phyloP scores from a whole-genome alignment of 371 early-diverging fungal species.

The Rhizopus sp. region DNA sequence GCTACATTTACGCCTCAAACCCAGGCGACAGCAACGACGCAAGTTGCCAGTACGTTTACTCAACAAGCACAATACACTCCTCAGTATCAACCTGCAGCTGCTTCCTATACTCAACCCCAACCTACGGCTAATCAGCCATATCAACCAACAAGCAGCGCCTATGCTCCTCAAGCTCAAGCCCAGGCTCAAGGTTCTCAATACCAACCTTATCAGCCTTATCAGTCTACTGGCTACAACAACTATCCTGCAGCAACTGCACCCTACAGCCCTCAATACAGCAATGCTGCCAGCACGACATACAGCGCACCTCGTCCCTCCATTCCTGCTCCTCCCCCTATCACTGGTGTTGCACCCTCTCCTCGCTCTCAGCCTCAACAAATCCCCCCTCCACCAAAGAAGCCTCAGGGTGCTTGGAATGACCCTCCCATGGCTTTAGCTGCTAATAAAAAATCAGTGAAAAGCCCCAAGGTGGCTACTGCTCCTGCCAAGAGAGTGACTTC shows the following conservation, averaged over 20 bases:
- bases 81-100: conserved; percentile 7
- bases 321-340: conserved; percentile 40
- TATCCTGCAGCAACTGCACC: background rate
- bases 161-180: background rate
- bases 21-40: background rate
- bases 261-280: conserved; percentile 8
- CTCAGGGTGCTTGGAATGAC: conserved; percentile 61
- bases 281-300: conserved; percentile 3
- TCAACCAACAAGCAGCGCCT: conserved; percentile 2
- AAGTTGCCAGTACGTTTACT: background rate
- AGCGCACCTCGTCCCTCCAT: conserved; percentile 16
- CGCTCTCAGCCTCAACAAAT: conserved; percentile 23
- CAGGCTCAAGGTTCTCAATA: conserved; percentile 17
- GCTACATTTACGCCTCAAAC: conserved; percentile 1
- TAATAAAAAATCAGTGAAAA: conserved; percentile 24
- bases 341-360: conserved; percentile 18
- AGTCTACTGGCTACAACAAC: conserved; percentile 9
- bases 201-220: conserved; percentile 8
- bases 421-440: conserved; percentile 44
- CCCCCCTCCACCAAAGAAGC: conserved; percentile 34
- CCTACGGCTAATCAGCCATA: conserved; percentile 3
- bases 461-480: conserved; percentile 25
- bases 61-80: background rate
- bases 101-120: background rate
- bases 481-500: conserved; percentile 46